Base-by-base conservation (phyloP, 2,329 filamentous ascomycete genomes). In the Fusarium robinianum region DNA sequence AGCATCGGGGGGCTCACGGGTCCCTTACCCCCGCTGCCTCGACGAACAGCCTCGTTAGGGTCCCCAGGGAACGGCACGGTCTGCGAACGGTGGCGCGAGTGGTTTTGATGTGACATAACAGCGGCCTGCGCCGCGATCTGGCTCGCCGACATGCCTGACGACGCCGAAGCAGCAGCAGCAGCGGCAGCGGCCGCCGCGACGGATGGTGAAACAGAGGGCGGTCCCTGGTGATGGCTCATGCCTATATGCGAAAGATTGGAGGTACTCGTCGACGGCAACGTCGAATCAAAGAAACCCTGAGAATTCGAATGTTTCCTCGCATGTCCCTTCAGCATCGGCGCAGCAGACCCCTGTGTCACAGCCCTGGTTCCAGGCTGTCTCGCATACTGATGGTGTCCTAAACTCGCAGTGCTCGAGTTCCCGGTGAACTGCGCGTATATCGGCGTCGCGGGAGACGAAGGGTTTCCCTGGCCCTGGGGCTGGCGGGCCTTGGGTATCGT, bases 71-170 rank as follows among this genome's bases (percentile, higher is more conserved):
- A 76, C 5, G 87, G 83, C 7, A 87, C 81, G 0, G 87, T 90
- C 65, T 88, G 84, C 10, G 87, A 90, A 38, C 87, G 80, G 64
- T 89, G 87, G 14, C 88, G 77, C 31, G 67, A 64, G 56, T 58
- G 65, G 29, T 74, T 72, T 60, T 80, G 76, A 60, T 84, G 79
- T 22, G 80, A 80, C 72, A 88, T 83, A 61, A 87, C 83, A 41
- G 88, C 88, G 8, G 87, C 83, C 67, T 90, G 87, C 12, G 87
- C 87, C 25, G 88, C 88, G 53, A 90, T 89, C 66, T 89, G 85
- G 66, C 86, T 89, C n/a, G 87, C 82, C 2, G 77, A 77, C 49
- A 81, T 67, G 17, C 73, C 65, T 9, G 67, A 54, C 29, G 61
- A 64, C 27, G 61, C 60, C 10, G 60, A 58, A 12, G 66, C 64